Evolutionary conservation across 805 yeast genomes (phyloP).

Genomic region (Debaryomyces castellii): DNA sequence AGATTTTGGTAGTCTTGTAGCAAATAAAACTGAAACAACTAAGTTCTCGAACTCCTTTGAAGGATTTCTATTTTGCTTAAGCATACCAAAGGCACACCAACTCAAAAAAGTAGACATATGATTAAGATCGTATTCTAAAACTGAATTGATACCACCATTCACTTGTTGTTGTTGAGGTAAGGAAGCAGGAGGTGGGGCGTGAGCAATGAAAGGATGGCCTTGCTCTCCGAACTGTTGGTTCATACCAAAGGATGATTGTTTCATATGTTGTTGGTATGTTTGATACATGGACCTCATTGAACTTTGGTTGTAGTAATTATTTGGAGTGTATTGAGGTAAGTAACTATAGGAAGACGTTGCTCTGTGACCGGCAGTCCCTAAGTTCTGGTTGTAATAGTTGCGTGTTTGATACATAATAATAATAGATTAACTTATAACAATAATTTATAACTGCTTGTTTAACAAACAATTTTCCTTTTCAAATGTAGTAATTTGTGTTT

Average conservation of each 20-base stretch:
- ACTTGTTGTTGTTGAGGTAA: slow-evolving; percentile 16
- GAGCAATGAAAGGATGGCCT: not conserved
- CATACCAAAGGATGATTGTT: not conserved
- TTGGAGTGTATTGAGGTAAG: slow-evolving; percentile 18
- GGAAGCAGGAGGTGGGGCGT: slow-evolving; percentile 6
- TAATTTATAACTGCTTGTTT: not conserved
- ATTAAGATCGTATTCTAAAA: slow-evolving; percentile 75
- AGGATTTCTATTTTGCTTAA: slow-evolving; percentile 50
- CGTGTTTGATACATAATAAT: slow-evolving; percentile 17
- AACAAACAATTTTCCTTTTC: not conserved
- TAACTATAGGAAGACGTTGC: slow-evolving; percentile 27
- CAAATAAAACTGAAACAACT: slow-evolving; percentile 68
- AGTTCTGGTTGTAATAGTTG: slow-evolving; percentile 19
- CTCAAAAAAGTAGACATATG: slow-evolving; percentile 79
- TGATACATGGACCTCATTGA: slow-evolving; percentile 13
- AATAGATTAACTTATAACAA: slow-evolving; percentile 2
- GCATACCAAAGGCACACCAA: slow-evolving; percentile 68
- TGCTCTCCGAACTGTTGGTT: slow-evolving; percentile 2
- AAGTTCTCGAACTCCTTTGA: slow-evolving; percentile 54
- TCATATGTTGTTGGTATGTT: not conserved
- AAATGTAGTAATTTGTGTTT: not conserved
- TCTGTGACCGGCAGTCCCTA: slow-evolving; percentile 42
- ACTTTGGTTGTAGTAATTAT: slow-evolving; percentile 7
- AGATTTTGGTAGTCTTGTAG: slow-evolving; percentile 84
- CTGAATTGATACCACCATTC: slow-evolving; percentile 75